These are phyloP conservation scores for Cadophora malorum DNA, from an alignment of 2,329 filamentous ascomycete species.

Conservation along the genomic window DNA sequence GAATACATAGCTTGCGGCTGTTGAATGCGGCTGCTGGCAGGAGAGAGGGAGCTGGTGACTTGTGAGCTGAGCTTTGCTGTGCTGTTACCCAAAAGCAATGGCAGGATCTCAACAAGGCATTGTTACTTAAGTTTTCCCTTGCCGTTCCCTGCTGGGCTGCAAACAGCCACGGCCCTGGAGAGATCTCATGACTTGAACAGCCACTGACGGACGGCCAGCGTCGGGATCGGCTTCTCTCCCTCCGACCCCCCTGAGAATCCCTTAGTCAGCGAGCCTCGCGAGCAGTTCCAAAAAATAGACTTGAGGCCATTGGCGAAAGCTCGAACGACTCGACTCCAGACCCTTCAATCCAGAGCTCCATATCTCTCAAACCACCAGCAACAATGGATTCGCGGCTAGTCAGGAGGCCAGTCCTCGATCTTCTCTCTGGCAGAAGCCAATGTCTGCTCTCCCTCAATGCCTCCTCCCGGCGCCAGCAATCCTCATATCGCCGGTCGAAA, in stretches of 20 bases:
- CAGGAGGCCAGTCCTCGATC: constrained; percentile 40
- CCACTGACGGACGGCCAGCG: constrained; percentile 16
- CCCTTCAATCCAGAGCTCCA: constrained; percentile 12
- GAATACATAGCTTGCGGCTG: constrained; percentile 27
- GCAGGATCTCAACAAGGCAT: constrained; percentile 24
- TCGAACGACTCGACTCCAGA: constrained; percentile 14
- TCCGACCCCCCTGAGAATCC: constrained; percentile 14
- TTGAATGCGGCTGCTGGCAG: constrained; percentile 22
- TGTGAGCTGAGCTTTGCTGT: constrained; percentile 32
- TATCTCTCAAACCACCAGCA: constrained; percentile 11
- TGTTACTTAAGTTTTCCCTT: constrained; percentile 19
- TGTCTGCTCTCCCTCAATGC: constrained; percentile 40
- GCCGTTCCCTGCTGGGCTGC: constrained; percentile 15
- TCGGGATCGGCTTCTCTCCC: constrained; percentile 4
- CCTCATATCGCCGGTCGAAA: constrained; percentile 45
- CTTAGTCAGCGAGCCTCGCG: constrained; percentile 11
- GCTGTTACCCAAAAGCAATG: constrained; percentile 4
- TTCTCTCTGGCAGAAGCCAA: constrained; percentile 40
- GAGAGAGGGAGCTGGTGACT: constrained; percentile 25
- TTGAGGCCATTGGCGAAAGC: constrained; percentile 15
- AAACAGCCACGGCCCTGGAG: background rate
- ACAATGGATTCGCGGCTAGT: constrained; percentile 44
- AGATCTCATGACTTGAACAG: constrained; percentile 30
- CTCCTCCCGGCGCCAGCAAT: constrained; percentile 43
- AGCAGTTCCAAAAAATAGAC: constrained; percentile 13